Base-by-base conservation (phyloP, 2,329 filamentous ascomycete genomes). In the Cladorrhinum sp. region DNA sequence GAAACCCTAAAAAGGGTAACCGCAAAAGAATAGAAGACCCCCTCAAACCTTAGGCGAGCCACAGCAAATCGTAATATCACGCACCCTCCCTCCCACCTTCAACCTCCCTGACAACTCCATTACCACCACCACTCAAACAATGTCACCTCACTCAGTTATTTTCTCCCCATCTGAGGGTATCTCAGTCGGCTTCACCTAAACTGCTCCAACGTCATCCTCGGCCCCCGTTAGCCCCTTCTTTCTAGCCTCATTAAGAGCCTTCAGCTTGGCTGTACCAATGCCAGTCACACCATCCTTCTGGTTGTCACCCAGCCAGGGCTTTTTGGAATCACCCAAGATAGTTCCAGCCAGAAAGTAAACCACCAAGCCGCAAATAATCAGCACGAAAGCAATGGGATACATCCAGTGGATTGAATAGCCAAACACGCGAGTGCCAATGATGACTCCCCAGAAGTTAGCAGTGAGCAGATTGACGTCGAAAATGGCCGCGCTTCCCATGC, bases 391-490 rank as follows among this genome's bases (percentile, higher is more conserved):
- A 71, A 97, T 90, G 4, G 95, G 93, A 76, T 99, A 99, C 77
- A 97, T 82, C 81, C 85, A 96, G 77, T 96, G 90, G 60, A 99
- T 85, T 45, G 76, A 76, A 68, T 90, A 85, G 50, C 88, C 85
- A 71, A 99, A 96, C 53, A 98, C 90, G 72, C 88, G 84, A 67
- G 96, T 85, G 54, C 95, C 95, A 68, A 99, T 93, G 67, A 96
- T 89, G 64, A 96, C 89, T 66, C 92, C 93, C 95, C 95, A 99
- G 78, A 98, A 98, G 77, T 96, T 97, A 68, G 88, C 91, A 1
- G 95, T 98, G 62, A 99, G 81, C 66, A 99, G 80, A 7, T 90
- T 93, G 70, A 98, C 96, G 76, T 99, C 96, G 80, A 97, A 96
- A 77, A 99, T 97, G 20, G 93, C 93, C 2, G 95, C 95, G 16